phyloP scores from a whole-genome alignment of 495 filamentous ascomycete genomes.

The Pyrenula massariospora region DNA sequence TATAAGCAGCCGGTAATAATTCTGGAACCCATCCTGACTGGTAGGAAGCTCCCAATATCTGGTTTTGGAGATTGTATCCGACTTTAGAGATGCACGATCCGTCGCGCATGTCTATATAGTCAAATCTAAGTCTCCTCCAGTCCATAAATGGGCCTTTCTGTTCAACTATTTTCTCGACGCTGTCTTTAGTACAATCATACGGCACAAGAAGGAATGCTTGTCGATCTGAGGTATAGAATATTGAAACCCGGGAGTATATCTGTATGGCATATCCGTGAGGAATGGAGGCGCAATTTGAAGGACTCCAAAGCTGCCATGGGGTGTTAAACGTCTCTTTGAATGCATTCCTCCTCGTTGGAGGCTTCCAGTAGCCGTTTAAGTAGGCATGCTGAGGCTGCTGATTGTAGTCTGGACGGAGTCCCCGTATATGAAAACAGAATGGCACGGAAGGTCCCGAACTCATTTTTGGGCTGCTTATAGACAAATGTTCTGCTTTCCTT shows the following conservation, averaged over 20 bases:
- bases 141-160: neutral
- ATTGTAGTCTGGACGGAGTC: neutral
- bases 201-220: neutral
- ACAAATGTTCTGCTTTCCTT: too few relatives aligned
- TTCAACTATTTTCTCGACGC: neutral
- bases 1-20: neutral
- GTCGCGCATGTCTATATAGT: neutral
- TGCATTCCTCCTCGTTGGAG: neutral
- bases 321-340: neutral
- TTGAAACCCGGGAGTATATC: neutral
- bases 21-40: neutral
- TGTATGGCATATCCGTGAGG: neutral
- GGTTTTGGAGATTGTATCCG: neutral
- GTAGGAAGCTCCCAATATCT: neutral
- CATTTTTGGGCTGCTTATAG: too few relatives aligned
- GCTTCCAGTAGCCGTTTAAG: neutral
- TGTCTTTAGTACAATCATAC: neutral
- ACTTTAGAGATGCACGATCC: neutral
- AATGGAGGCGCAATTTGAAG: neutral
- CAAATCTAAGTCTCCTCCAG: neutral
- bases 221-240: neutral
- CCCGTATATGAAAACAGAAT: neutral
- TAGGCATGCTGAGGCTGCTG: neutral
- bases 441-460: too few relatives aligned
- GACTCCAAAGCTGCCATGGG: neutral